Evolutionary conservation across 176 grass and related monocot genomes (phyloP).

Genomic region (Oryza punctata): DNA sequence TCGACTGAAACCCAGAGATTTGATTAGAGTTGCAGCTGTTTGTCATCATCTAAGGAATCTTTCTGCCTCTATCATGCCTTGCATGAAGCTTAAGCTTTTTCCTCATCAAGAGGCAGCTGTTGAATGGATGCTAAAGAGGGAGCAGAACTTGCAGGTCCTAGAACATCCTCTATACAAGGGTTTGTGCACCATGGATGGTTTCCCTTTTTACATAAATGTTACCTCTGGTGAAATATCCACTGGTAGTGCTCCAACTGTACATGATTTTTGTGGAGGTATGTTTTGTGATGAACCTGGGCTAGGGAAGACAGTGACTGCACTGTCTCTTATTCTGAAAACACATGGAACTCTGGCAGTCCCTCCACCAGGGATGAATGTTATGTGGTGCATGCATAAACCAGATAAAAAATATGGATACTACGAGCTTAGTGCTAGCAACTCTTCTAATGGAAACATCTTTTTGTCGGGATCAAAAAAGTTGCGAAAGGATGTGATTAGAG

Average conservation of each 20-base stretch:
- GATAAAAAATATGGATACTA: slow-evolving; percentile 93
- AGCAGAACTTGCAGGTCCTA: slow-evolving; percentile 49
- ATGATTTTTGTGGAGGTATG: slow-evolving; percentile 87
- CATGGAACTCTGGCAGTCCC: slow-evolving; percentile 74
- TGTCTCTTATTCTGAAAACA: slow-evolving; percentile 97
- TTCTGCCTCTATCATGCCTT: slow-evolving; percentile 79
- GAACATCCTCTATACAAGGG: slow-evolving; percentile 73
- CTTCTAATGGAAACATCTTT: slow-evolving; percentile 36
- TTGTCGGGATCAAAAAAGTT: slow-evolving; percentile 41
- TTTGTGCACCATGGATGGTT: slow-evolving; percentile 79
- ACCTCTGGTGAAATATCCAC: slow-evolving; percentile 71
- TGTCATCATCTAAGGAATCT: slow-evolving; percentile 81
- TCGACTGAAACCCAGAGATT: slow-evolving; percentile 72
- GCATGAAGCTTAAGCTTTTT: slow-evolving; percentile 96
- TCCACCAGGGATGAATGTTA: slow-evolving; percentile 73
- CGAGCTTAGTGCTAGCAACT: slow-evolving; percentile 55
- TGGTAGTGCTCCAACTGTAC: slow-evolving; percentile 54
- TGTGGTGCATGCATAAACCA: slow-evolving; percentile 73
- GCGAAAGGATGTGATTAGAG: slow-evolving; percentile 28
- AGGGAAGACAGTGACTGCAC: slow-evolving; percentile 89
- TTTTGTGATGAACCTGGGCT: slow-evolving; percentile 99
- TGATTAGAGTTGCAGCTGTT: slow-evolving; percentile 63
- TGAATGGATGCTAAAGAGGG: slow-evolving; percentile 87
- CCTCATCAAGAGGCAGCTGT: slow-evolving; percentile 92
- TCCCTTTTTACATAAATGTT: slow-evolving; percentile 78